A percentile compares a stretch with the other conserved stretches of the same genome.
Conservation (phyloP, 2,329 filamentous ascomycete species). For the Ophiostoma tasmaniense region DNA sequence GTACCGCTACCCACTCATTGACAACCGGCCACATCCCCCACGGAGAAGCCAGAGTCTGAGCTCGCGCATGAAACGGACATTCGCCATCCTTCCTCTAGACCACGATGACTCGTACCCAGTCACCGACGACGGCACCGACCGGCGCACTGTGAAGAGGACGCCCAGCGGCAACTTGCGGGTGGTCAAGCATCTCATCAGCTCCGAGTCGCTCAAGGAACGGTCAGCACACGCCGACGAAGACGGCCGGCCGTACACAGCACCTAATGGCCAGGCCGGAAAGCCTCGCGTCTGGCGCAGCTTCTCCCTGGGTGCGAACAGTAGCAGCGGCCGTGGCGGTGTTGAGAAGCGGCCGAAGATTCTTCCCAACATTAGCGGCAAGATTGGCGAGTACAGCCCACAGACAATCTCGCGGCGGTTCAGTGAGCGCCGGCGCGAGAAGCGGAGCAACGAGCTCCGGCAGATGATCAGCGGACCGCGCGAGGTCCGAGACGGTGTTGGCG, state of each 20-base stretch:
- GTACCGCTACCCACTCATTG: conserved; percentile 40
- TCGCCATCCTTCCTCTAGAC: conserved; percentile 50
- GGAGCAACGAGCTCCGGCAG: conserved; percentile 48
- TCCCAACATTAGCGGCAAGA: conserved; percentile 35
- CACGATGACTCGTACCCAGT: conserved; percentile 28
- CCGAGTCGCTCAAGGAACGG: conserved; percentile 33
- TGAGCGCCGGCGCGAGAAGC: conserved; percentile 50
- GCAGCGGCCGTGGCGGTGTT: neutral
- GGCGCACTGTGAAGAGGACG: conserved; percentile 50
- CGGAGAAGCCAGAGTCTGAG: conserved; percentile 47
- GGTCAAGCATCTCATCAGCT: conserved; percentile 44
- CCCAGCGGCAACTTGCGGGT: conserved; percentile 53
- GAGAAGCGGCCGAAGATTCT: conserved; percentile 21
- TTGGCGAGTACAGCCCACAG: conserved; percentile 42
- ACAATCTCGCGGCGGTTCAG: conserved; percentile 48
- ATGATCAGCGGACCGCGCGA: conserved; percentile 53
- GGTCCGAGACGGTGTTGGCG: conserved; percentile 50
- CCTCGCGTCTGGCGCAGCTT: conserved; percentile 21
- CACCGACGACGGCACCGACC: conserved; percentile 32
- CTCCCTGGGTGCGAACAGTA: neutral
- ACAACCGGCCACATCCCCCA: conserved; percentile 39
- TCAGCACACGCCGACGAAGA: conserved; percentile 10
- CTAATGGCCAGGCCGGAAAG: conserved; percentile 21
- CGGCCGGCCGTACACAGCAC: conserved; percentile 32
- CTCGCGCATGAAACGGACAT: conserved; percentile 47